A percentile compares a stretch with the other conserved stretches of the same genome.
Evolutionary conservation across 2,329 filamentous ascomycete genomes (phyloP).

Genomic region (Cladosporium colombiae): DNA sequence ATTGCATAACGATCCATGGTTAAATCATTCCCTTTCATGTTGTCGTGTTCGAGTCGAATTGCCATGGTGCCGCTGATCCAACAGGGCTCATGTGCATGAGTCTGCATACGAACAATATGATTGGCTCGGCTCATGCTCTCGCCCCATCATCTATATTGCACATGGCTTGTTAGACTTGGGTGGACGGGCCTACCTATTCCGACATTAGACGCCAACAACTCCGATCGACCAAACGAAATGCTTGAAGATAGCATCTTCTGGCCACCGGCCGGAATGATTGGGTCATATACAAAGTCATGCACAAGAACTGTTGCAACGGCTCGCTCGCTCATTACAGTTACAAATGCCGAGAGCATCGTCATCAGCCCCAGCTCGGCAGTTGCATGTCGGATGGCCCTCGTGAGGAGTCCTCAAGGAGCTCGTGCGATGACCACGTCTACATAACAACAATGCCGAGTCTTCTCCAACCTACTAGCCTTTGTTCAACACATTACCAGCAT

Average conservation of each 20-base stretch:
- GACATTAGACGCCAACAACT: not conserved
- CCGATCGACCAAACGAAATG: not conserved
- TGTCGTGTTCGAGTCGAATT: not conserved
- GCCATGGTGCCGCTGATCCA: not conserved
- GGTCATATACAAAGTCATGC: not conserved
- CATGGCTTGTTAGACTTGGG: not conserved
- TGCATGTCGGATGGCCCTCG: not conserved
- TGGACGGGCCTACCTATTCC: not conserved
- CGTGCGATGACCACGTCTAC: not conserved
- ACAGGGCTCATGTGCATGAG: not conserved
- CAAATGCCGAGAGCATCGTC: conserved; percentile 14
- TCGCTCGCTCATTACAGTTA: not conserved
- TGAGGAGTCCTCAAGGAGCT: not conserved
- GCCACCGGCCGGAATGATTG: not conserved
- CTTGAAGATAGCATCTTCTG: not conserved
- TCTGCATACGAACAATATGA: not conserved
- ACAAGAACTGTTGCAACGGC: not conserved
- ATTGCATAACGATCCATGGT: not conserved
- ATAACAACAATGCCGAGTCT: not conserved
- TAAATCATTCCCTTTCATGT: no score
- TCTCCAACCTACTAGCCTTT: not conserved
- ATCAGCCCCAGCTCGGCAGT: conserved; percentile 8
- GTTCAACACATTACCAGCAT: conserved; percentile 9
- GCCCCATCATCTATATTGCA: not conserved
- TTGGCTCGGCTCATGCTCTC: not conserved